Conservation (phyloP, 2,329 filamentous ascomycete species). For the Trichoderma atroviride region DNA sequence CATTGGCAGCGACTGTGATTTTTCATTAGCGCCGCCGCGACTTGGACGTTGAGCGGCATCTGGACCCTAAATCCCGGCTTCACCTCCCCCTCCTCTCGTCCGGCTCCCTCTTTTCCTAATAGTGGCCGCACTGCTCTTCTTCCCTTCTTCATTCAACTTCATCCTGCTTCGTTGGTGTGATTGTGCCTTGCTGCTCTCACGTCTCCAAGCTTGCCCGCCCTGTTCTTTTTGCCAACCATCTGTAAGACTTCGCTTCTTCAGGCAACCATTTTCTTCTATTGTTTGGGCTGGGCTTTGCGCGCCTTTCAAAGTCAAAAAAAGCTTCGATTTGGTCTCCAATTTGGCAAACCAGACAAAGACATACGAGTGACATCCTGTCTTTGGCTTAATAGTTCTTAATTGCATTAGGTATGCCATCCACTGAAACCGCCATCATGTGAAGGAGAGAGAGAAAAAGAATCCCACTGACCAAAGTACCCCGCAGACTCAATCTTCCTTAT, state of each 20-base stretch:
- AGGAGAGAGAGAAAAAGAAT: background rate
- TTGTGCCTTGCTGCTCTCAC: conserved; percentile 23
- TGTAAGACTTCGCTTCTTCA: conserved; percentile 27
- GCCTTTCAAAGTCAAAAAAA: background rate
- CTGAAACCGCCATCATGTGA: background rate
- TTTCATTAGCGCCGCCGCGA: conserved; percentile 27
- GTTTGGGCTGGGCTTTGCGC: conserved; percentile 22
- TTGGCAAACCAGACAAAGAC: conserved; percentile 7
- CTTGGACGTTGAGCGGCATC: conserved; percentile 27
- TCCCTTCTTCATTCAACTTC: conserved; percentile 1
- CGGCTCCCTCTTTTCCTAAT: conserved; percentile 27
- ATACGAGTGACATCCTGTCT: conserved; percentile 14
- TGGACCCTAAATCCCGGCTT: conserved; percentile 27
- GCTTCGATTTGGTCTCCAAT: conserved; percentile 8
- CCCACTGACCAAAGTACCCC: conserved; percentile 20
- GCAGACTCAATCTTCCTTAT: conserved; percentile 26
- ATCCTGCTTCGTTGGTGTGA: conserved; percentile 21
- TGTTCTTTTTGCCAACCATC: conserved; percentile 25
- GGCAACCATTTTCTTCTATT: conserved; percentile 10
- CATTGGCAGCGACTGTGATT: conserved; percentile 20
- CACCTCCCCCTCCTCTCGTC: conserved; percentile 25
- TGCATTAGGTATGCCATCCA: conserved; percentile 3
- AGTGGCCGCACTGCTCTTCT: conserved; percentile 24
- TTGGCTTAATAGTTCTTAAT: conserved; percentile 20
- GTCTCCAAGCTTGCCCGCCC: conserved; percentile 21